Percentiles rank a stretch among this genome's conserved stretches.
Conservation (phyloP, 805 yeast genomes). For the Saitoella complicata region DNA sequence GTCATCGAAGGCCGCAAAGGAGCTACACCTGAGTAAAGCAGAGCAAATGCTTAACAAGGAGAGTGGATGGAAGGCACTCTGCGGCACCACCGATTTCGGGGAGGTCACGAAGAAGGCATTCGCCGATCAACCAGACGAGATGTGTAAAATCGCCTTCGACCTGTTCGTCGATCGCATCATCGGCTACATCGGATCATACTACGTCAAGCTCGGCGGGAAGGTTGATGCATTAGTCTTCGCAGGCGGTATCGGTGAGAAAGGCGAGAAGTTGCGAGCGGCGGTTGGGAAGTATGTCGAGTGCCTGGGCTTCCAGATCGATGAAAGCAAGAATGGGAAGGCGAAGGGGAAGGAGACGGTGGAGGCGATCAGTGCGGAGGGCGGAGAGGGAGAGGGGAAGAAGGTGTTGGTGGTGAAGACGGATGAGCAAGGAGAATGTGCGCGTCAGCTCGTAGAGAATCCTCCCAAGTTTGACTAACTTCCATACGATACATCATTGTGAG, state of each 20-base stretch:
- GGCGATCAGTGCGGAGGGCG: too few species aligned
- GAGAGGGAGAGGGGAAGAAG: too few species aligned
- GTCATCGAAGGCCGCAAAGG: constrained; percentile 10
- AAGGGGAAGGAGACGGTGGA: background rate
- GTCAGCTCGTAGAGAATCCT: too few species aligned
- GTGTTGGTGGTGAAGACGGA: background rate
- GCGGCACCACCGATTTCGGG: constrained; percentile 14
- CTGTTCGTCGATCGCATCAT: constrained; percentile 11
- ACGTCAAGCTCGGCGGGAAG: constrained; percentile 9
- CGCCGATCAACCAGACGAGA: constrained; percentile 5
- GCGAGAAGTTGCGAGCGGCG: constrained; percentile 7
- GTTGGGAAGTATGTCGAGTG: constrained; percentile 5
- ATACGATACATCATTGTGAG: too few species aligned
- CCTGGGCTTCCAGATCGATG: constrained; percentile 9
- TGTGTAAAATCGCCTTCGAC: constrained; percentile 11
- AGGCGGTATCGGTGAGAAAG: constrained; percentile 13
- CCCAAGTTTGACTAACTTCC: too few species aligned
- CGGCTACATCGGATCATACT: constrained; percentile 11
- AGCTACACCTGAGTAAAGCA: constrained; percentile 10
- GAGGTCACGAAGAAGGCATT: constrained; percentile 5
- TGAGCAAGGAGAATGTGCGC: background rate
- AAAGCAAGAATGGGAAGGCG: constrained; percentile 5
- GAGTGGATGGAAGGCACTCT: constrained; percentile 11
- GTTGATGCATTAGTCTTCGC: constrained; percentile 11
- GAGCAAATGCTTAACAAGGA: constrained; percentile 12